A percentile compares a stretch with the other conserved stretches of the same genome.
Evolutionary conservation across 176 grass and related monocot genomes (phyloP).

Genomic region (Zoysia japonica): DNA sequence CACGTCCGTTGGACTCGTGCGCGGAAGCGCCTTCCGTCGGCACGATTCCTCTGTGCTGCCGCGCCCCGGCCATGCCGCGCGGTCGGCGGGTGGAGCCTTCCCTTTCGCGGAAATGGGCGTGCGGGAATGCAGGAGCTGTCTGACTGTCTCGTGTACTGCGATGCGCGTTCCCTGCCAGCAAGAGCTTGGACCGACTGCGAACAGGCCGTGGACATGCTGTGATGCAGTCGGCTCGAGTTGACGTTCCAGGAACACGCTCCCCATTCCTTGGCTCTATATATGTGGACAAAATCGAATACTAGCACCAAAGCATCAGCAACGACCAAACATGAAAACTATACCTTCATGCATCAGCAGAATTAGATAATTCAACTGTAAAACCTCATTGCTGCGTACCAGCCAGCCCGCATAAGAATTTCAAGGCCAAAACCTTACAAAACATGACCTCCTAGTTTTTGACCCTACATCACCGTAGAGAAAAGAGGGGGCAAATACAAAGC

Average conservation of each 20-base stretch:
- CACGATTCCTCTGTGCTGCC: slow-evolving; percentile 33
- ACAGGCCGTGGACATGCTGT: background rate
- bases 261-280: too few species aligned
- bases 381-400: background rate
- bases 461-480: background rate
- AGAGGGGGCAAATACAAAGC: background rate
- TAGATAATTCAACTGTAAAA: background rate
- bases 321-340: background rate
- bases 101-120: background rate
- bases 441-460: background rate
- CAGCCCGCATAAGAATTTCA: background rate
- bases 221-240: background rate
- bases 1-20: slow-evolving; percentile 2
- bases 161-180: background rate
- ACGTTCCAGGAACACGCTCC: too few species aligned
- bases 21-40: slow-evolving; percentile 10
- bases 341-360: background rate
- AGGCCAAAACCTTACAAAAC: background rate
- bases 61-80: slow-evolving; percentile 18
- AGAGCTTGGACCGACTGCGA: background rate
- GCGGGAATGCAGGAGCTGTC: background rate
- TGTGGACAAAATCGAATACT: background rate
- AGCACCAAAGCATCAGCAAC: background rate
- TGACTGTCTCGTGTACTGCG: background rate
- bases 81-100: slow-evolving; percentile 8